phyloP scores from a whole-genome alignment of 202 grass and related monocot genomes.

The Brachypodium distachyon region DNA sequence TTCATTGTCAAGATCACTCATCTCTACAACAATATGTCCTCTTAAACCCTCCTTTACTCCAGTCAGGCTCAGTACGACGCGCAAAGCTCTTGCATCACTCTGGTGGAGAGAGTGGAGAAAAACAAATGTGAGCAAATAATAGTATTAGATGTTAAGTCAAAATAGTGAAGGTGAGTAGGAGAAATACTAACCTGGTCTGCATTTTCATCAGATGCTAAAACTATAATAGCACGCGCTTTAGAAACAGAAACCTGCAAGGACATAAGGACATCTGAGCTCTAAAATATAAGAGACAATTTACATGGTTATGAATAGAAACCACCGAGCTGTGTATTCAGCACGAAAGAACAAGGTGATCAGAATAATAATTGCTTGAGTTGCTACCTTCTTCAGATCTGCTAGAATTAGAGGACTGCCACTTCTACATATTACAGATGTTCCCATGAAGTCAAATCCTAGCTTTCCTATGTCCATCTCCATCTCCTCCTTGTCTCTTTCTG shows the following conservation, averaged over 20 bases:
- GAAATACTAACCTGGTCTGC: conserved; percentile 89
- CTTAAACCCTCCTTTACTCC: conserved; percentile 92
- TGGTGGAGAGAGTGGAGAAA: conserved; percentile 7
- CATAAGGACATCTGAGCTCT: not conserved
- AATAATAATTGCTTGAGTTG: not conserved
- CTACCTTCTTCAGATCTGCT: conserved; percentile 90
- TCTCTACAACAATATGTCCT: conserved; percentile 92
- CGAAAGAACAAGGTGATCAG: not conserved
- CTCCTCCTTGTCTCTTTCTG: conserved; percentile 98
- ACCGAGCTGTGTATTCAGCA: not conserved
- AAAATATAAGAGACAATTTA: conserved; percentile 9
- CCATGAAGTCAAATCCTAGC: conserved; percentile 98
- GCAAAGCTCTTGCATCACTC: conserved; percentile 93
- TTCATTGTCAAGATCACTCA: conserved; percentile 98
- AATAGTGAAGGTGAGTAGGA: not conserved
- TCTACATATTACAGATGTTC: conserved; percentile 95
- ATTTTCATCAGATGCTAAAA: conserved; percentile 98
- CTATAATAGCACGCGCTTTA: conserved; percentile 92
- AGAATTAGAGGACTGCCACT: conserved; percentile 95
- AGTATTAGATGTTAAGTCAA: conserved; percentile 1
- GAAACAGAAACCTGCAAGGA: conserved; percentile 85
- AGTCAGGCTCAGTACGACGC: conserved; percentile 88
- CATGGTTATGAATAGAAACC: conserved; percentile 9
- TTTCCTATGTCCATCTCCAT: conserved; percentile 99
- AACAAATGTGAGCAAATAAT: conserved; percentile 18